These are phyloP conservation scores for Leccinum angustisporum DNA, from an alignment of 1,284 basidiomycete species.

Conservation along the genomic window DNA sequence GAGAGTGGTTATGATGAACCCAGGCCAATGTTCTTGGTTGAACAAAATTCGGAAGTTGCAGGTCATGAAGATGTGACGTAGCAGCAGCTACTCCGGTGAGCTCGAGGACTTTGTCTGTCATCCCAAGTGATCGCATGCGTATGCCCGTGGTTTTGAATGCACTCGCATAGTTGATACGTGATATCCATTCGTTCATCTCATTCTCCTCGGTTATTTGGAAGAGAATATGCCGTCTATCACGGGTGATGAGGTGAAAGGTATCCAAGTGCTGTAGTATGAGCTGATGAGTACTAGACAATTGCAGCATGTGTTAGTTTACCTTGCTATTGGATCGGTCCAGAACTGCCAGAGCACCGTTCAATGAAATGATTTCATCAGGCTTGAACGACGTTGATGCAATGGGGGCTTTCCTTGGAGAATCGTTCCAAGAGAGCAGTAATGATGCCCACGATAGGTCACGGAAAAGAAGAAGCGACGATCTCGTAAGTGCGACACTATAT, in stretches of 20 bases:
- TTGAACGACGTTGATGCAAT: conserved; percentile 65
- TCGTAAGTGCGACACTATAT: conserved; percentile 86
- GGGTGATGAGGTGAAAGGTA: conserved; percentile 79
- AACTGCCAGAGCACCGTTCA: conserved; percentile 79
- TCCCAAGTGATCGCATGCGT: conserved; percentile 73
- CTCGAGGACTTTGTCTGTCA: conserved; percentile 70
- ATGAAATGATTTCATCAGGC: conserved; percentile 85
- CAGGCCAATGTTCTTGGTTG: conserved; percentile 44
- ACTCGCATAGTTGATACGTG: conserved; percentile 92
- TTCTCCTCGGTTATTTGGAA: conserved; percentile 72
- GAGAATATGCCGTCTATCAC: conserved; percentile 79
- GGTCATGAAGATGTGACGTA: conserved; percentile 71
- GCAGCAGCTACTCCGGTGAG: conserved; percentile 83
- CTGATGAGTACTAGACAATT: conserved; percentile 5
- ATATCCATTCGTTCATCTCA: conserved; percentile 91
- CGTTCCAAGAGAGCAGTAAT: conserved; percentile 54
- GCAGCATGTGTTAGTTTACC: conserved; percentile 41
- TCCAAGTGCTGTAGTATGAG: conserved; percentile 53
- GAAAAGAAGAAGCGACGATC: conserved; percentile 90
- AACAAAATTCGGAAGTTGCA: conserved; percentile 41
- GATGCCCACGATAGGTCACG: conserved; percentile 77
- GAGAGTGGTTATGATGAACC: conserved; percentile 39
- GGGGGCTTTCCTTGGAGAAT: conserved; percentile 41
- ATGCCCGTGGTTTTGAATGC: conserved; percentile 88
- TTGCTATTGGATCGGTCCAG: conserved; percentile 77